Evolutionary conservation across 2,329 filamentous ascomycete species (phyloP), one percentile per base, ranked within the genome.

Genomic region (Aspergillus novofumigatus): DNA sequence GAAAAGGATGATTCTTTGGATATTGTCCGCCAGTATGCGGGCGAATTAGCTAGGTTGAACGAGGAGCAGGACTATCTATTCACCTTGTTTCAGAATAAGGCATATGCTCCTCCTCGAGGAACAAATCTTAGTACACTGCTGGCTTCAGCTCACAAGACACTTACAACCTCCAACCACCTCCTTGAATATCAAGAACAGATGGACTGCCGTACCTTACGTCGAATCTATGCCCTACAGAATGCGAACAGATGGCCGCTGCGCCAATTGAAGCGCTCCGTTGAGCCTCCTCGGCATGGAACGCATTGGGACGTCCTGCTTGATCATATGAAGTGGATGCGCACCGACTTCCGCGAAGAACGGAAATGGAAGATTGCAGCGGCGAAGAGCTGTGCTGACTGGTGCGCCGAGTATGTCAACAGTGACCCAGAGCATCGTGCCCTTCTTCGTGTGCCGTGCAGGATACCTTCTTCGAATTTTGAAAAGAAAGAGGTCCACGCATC

Each of bases 241-340:
- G 86, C 88, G 32, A 92, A 96, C 65, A 89, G 93, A 67, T 97
- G 94, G 93, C 94, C 92, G 4, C 75, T 99, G 49, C 84, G 93
- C 53, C 94, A 99, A 69, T 86, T 92, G 47, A 91, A 95, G 69
- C 88, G 92, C 56, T 90, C 87, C 42, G 82, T 86, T 1, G 94
- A 99, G 72, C 92, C 93, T 4, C 81, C 84, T 3, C 85, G 91
- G 41, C 88, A 87, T 20, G 82, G 85, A 1, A 87, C 88, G 1
- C 93, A 97, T 65, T 90, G 88, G 84, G 94, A 99, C 75, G 83
- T 93, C 53, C 73, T 97, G 55, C 78, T 99, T 32, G 84, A 92
- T 64, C 92, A 99, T 77, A 91, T 93, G 84, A 96, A 92, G 72
- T 97, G 93, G 93, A 95, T 99, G 91, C 86, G 92, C 52, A 97